Evolutionary conservation across 805 yeast genomes (phyloP).

Genomic region (Wickerhamiella azymoides): DNA sequence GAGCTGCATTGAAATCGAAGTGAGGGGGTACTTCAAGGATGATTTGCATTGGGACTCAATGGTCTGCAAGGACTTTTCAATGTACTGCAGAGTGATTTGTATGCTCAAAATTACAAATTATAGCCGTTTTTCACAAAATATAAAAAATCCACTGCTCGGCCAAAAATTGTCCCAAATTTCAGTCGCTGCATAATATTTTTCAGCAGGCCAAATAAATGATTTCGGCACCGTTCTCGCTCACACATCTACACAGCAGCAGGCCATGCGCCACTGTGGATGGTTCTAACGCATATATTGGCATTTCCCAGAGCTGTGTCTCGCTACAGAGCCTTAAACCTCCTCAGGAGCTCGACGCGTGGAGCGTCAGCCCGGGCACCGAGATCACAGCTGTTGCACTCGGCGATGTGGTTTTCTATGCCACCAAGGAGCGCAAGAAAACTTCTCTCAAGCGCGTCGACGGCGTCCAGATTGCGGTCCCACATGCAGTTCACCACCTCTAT

Average conservation of each 20-base stretch:
- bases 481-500: conserved; percentile 8
- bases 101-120: too few species aligned
- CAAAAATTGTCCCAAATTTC: neutral
- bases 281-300: conserved; percentile 18
- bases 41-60: too few species aligned
- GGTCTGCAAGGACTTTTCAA: too few species aligned
- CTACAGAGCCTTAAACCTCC: conserved; percentile 23
- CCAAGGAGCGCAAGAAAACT: conserved; percentile 21
- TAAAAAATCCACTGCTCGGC: neutral
- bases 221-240: conserved; percentile 18
- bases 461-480: conserved; percentile 1
- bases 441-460: conserved; percentile 12
- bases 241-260: conserved; percentile 9
- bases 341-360: conserved; percentile 22
- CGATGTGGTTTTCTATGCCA: conserved; percentile 16
- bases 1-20: too few species aligned
- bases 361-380: conserved; percentile 23
- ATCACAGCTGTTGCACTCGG: conserved; percentile 18
- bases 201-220: conserved; percentile 12
- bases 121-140: neutral
- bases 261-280: conserved; percentile 10
- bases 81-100: too few species aligned
- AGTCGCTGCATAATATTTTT: conserved; percentile 3
- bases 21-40: too few species aligned
- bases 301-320: conserved; percentile 22